A percentile compares a stretch with the other conserved stretches of the same genome.
Evolutionary conservation across 208 protist genomes (phyloP).

Genomic region (Herpetomonas tarakana): DNA sequence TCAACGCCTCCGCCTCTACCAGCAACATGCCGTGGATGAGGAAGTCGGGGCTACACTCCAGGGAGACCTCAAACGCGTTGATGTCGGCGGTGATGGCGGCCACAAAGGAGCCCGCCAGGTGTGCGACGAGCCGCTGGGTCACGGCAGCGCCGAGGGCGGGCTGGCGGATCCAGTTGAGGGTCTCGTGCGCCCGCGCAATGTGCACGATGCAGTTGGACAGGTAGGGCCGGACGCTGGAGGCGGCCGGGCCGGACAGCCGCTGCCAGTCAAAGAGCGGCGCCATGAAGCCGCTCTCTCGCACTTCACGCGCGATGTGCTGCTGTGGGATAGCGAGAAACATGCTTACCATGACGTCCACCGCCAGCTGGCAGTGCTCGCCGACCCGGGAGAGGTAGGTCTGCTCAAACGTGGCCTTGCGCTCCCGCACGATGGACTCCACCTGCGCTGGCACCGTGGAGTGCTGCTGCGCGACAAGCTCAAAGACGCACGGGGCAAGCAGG

Average conservation of each 20-base stretch:
- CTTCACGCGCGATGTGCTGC: conserved; percentile 67
- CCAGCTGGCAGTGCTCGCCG: conserved; percentile 82
- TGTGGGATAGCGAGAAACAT: conserved; percentile 66
- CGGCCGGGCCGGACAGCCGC: conserved; percentile 49
- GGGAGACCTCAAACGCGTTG: conserved; percentile 79
- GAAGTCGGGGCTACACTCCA: conserved; percentile 74
- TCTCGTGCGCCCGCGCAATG: conserved; percentile 71
- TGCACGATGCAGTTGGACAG: conserved; percentile 61
- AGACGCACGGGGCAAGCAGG: conserved; percentile 66
- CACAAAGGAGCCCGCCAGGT: conserved; percentile 63
- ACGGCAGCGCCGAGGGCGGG: conserved; percentile 65
- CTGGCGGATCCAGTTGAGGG: conserved; percentile 66
- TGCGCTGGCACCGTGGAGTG: conserved; percentile 16
- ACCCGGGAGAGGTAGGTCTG: conserved; percentile 54
- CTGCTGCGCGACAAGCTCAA: conserved; percentile 48
- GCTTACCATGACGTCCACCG: conserved; percentile 74
- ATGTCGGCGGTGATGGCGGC: conserved; percentile 58
- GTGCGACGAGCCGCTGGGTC: conserved; percentile 70
- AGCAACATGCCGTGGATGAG: conserved; percentile 60
- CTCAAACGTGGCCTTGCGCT: conserved; percentile 38
- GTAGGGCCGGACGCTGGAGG: conserved; percentile 76
- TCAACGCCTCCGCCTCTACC: conserved; percentile 72
- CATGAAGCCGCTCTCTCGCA: conserved; percentile 61
- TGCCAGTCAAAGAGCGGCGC: conserved; percentile 83
- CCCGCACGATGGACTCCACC: conserved; percentile 13